These are phyloP conservation scores for Aspergillus wentii DNA, from an alignment of 495 filamentous ascomycete genomes.

Conservation along the genomic window DNA sequence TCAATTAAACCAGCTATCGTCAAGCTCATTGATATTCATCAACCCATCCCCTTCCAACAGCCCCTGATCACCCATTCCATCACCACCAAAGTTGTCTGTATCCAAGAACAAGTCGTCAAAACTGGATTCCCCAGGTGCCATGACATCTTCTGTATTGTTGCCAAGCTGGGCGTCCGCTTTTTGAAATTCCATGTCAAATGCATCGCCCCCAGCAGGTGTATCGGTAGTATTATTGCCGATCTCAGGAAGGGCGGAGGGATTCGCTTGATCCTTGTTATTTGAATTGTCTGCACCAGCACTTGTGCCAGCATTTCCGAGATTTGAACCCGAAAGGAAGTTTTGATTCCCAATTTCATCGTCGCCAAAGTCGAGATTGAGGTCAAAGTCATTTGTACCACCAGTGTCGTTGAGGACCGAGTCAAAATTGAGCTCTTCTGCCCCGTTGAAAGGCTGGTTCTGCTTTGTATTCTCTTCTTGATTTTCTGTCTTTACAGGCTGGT, in stretches of 20 bases:
- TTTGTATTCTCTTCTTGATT: slow-evolving; percentile 12
- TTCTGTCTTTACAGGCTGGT: slow-evolving; percentile 21
- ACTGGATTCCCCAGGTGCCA: slow-evolving; percentile 42
- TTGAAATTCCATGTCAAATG: slow-evolving; percentile 39
- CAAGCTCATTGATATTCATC: slow-evolving; percentile 41
- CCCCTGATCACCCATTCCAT: slow-evolving; percentile 27
- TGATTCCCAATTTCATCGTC: slow-evolving; percentile 42
- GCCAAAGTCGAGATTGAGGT: slow-evolving; percentile 43
- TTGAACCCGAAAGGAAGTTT: slow-evolving; percentile 34
- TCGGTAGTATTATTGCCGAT: slow-evolving; percentile 23
- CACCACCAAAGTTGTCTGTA: slow-evolving; percentile 32
- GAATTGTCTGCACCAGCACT: slow-evolving; percentile 12
- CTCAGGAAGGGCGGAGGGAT: slow-evolving; percentile 23
- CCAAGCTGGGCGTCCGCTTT: slow-evolving; percentile 19
- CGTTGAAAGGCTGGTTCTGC: slow-evolving; percentile 16
- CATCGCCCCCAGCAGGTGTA: slow-evolving; percentile 33
- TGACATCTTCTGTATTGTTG: slow-evolving; percentile 30
- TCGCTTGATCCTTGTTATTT: slow-evolving; percentile 12
- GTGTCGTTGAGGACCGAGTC: slow-evolving; percentile 33
- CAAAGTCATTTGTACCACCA: slow-evolving; percentile 32
- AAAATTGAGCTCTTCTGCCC: slow-evolving; percentile 32
- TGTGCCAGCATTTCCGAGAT: slow-evolving; percentile 21
- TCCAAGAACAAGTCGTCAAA: slow-evolving; percentile 50
- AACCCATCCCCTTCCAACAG: slow-evolving; percentile 35
- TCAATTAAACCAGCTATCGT: slow-evolving; percentile 42